Conservation (phyloP, 768 basidiomycete genomes). For the Mycena floridula region DNA sequence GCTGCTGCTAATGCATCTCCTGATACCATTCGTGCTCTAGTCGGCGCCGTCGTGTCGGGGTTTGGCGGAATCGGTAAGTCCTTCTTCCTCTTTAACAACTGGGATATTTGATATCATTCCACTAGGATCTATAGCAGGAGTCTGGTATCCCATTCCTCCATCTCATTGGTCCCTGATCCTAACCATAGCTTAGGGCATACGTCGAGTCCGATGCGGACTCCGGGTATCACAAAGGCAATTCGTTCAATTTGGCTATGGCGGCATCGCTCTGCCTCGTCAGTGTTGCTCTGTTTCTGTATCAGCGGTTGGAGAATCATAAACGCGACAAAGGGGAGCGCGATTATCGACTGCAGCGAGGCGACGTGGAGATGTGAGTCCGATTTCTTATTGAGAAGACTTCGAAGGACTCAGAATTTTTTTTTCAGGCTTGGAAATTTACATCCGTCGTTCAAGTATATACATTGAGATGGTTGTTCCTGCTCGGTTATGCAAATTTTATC, state of each 20-base stretch:
- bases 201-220: slow-evolving; percentile 2
- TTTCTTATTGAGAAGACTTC: not conserved
- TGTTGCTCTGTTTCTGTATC: not conserved
- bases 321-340: not conserved
- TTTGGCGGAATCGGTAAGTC: slow-evolving; percentile 3
- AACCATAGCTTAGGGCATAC: too few species aligned
- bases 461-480: too few species aligned
- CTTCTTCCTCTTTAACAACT: not conserved
- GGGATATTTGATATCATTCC: not conserved
- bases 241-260: slow-evolving; percentile 2
- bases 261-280: not conserved
- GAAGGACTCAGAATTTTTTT: not conserved
- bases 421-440: not conserved
- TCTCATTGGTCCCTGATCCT: not conserved
- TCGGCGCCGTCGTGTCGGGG: slow-evolving; percentile 5
- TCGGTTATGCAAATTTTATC: too few species aligned
- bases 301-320: not conserved
- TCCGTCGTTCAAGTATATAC: too few species aligned
- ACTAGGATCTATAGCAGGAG: slow-evolving; percentile 1
- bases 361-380: not conserved
- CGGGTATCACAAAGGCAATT: slow-evolving; percentile 6
- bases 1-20: slow-evolving; percentile 4
- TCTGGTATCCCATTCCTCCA: not conserved
- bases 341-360: not conserved
- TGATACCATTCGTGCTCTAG: slow-evolving; percentile 4